These are phyloP conservation scores for Alnus glutinosa DNA, from an alignment of 306 rosid genomes.

Conservation along the genomic window DNA sequence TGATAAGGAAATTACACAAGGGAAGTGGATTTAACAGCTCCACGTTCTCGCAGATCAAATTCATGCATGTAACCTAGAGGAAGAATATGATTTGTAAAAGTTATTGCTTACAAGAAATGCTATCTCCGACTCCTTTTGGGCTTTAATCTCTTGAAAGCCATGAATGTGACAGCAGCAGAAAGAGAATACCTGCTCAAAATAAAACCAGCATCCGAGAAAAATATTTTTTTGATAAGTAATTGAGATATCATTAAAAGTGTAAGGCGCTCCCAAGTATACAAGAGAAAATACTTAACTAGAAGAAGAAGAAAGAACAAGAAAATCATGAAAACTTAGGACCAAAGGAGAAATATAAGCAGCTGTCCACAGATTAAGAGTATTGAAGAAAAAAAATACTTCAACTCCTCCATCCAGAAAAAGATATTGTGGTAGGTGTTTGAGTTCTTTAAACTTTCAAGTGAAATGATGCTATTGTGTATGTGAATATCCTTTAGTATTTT, in stretches of 20 bases:
- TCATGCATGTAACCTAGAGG: background rate
- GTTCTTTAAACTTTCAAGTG: background rate
- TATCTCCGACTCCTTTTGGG: constrained; percentile 61
- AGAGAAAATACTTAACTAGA: too few relatives aligned
- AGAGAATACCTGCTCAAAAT: constrained; percentile 75
- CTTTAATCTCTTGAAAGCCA: constrained; percentile 76
- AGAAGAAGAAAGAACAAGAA: too few relatives aligned
- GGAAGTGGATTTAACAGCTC: background rate
- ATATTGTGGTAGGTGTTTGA: background rate
- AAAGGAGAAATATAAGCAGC: too few relatives aligned
- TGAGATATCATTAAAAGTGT: too few relatives aligned
- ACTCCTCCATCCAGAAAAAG: too few relatives aligned
- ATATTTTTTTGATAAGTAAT: too few relatives aligned
- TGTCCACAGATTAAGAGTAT: too few relatives aligned
- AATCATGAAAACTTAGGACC: too few relatives aligned
- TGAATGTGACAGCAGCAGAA: constrained; percentile 89
- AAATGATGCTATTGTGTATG: background rate
- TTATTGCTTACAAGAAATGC: constrained; percentile 21
- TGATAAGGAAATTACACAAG: background rate
- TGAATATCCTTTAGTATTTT: background rate
- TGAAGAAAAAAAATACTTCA: too few relatives aligned
- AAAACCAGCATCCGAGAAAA: constrained; percentile 16
- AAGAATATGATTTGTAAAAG: background rate
- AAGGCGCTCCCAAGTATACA: too few relatives aligned
- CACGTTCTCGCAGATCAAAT: background rate